Base-by-base conservation (phyloP, 2,329 filamentous ascomycete species). In the Stagonosporopsis vannaccii region DNA sequence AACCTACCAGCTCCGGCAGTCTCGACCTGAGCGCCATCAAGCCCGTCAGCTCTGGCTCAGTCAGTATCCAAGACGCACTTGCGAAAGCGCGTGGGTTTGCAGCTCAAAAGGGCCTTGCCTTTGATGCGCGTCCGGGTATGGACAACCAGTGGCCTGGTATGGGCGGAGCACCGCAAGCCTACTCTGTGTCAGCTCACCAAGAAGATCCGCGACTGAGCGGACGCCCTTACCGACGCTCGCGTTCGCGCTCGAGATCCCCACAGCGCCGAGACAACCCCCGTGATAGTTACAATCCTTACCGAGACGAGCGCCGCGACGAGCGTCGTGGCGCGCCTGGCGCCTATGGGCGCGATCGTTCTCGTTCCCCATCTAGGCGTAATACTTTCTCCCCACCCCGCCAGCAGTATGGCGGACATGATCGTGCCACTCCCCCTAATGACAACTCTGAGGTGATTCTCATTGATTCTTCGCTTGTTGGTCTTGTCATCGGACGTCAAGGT, bases 401-500 rank as follows among this genome's bases (percentile, higher is more conserved):
- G 62, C 82, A 81, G 51, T 78, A 78, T 63, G 75, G 74, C 41
- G 79, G 67, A 77, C 84, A 67, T 63, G 51, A 68, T 52, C 81
- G 87, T 50, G 88, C 87, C 33, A 86, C 87, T 20, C 77, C 83
- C 63, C 81, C 80, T 42, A 87, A 90, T 66, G 90, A 92, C 63
- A 90, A 88, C 68, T 85, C 85, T 22, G 92, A 97, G 78, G 90
- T 89, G 22, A 92, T 97, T 64, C 85, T 90, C 68, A 92, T 97
- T 69, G 92, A 96, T 72, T 92, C 91, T 20, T 90, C 87, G 67
- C 83, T 96, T 43, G 92, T 97, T 47, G 92, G 92, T 37, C 82
- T 97, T 30, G 96, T 97, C 69, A 97, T 97, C 71, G 92, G 92
- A 49, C 87, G 92, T 58, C 90, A 93, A 71, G 92, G 92, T 64